Evolutionary conservation across 768 basidiomycete genomes (phyloP).

Genomic region (Tephrocybe sp.): DNA sequence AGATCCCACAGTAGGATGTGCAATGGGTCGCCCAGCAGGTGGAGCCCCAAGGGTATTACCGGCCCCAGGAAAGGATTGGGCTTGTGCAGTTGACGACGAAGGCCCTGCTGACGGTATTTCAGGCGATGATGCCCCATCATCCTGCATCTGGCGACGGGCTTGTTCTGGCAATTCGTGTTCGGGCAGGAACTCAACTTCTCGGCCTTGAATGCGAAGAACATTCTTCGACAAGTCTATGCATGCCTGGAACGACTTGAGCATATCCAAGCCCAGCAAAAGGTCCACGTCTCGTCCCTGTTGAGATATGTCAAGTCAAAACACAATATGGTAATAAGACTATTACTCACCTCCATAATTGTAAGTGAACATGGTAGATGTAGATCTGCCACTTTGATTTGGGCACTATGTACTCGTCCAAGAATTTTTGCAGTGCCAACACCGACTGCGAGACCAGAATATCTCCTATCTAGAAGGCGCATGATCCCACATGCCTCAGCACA

Average conservation of each 20-base stretch:
- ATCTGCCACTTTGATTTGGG: conserved; percentile 86
- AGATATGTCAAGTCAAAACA: not conserved
- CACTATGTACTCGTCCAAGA: conserved; percentile 90
- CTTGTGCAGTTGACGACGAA: conserved; percentile 9
- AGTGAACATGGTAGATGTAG: conserved; percentile 87
- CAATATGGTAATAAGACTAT: not conserved
- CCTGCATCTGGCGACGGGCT: conserved; percentile 40
- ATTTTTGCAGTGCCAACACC: conserved; percentile 96
- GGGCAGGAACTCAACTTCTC: conserved; percentile 84
- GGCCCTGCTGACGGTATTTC: conserved; percentile 21
- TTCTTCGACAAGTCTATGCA: conserved; percentile 91
- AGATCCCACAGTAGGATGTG: conserved; percentile 21
- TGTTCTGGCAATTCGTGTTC: conserved; percentile 95
- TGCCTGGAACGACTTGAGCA: conserved; percentile 97
- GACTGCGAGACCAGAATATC: conserved; percentile 85
- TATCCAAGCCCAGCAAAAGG: conserved; percentile 97
- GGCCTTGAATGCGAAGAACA: conserved; percentile 88
- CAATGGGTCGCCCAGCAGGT: conserved; percentile 20
- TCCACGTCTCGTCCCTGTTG: conserved; percentile 85
- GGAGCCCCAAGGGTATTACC: conserved; percentile 63
- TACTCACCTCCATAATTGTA: conserved; percentile 87
- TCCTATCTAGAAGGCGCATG: conserved; percentile 89
- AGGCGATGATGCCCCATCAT: conserved; percentile 29
- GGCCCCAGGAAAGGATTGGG: conserved; percentile 61
- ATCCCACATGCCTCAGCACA: conserved; percentile 91